Evolutionary conservation across 768 basidiomycete genomes (phyloP), one percentile per base, ranked within the genome.

Genomic region (Paxillus rubicundulus): DNA sequence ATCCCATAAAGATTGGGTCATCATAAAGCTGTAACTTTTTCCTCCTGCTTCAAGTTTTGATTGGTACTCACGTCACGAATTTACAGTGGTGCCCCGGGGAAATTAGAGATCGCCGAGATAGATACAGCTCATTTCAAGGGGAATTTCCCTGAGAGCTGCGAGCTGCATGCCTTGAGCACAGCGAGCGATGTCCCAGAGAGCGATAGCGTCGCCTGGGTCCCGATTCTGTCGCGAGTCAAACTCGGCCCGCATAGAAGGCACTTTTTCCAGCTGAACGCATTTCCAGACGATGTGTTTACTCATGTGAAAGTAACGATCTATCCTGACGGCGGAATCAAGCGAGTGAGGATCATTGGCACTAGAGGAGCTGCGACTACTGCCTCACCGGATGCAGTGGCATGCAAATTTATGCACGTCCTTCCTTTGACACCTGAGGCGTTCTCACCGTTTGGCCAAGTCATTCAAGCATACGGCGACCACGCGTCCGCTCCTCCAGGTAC

Each of bases 51-150:
- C n/a, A n/a, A n/a, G n/a, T n/a, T n/a, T n/a, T n/a, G n/a, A n/a
- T n/a, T n/a, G n/a, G n/a, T n/a, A n/a, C 45, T 32, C 20, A 28
- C 37, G 18, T 20, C 36, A 37, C 6, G 18, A 24, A 8, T 49
- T 34, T 49, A 12, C 49, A 94, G 93, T 9, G 94, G 89, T 42
- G 77, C 82, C 43, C 74, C 86, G 14, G 89, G 91, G 9, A 72
- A 77, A 49, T 76, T 97, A n/a, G 81, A 87, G 53, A 74, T 82
- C 34, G 82, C 85, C 27, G 91, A 95, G 61, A 85, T 99, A 58
- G 97, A 99, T 70, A 98, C 97, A 0, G 84, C 87, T 4, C 87
- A 95, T 74, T 98, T 97, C 74, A 92, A 89, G 67, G 97, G 96
- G 20, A 98, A 98, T 68, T 98, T 90, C 64, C 96, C 96, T 9